Conservation (phyloP, 345 rosid genomes). For the Clausena lansium region DNA sequence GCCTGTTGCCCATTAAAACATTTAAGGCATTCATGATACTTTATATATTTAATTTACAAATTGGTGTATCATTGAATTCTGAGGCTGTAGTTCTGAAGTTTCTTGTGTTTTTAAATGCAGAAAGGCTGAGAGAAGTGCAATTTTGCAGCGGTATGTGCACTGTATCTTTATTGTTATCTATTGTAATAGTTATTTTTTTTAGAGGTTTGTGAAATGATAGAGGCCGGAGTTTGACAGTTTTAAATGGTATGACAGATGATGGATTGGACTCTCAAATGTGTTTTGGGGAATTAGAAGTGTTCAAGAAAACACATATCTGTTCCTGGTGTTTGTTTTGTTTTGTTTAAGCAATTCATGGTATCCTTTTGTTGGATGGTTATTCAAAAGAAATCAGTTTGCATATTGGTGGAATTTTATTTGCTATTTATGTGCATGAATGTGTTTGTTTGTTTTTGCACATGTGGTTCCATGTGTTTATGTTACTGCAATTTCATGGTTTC, state of each 20-base stretch:
- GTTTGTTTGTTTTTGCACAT: background rate
- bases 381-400: background rate
- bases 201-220: background rate
- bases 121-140: conserved; percentile 26
- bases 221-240: background rate
- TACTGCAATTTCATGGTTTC: background rate
- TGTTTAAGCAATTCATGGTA: no score
- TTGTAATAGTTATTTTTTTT: background rate
- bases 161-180: background rate
- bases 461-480: background rate
- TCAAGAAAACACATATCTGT: background rate
- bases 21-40: conserved; percentile 1
- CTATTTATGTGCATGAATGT: background rate
- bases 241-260: background rate
- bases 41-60: background rate
- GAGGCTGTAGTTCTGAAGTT: background rate
- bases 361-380: background rate
- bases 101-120: conserved; percentile 24
- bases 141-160: conserved; percentile 27
- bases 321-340: background rate
- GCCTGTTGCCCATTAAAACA: background rate
- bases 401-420: background rate
- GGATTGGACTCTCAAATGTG: background rate
- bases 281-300: background rate
- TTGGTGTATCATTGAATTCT: background rate